Evolutionary conservation across 108 stramenopile species (phyloP), one percentile per base, ranked within the genome.

Genomic region (Cylindrotheca fusiformis): DNA sequence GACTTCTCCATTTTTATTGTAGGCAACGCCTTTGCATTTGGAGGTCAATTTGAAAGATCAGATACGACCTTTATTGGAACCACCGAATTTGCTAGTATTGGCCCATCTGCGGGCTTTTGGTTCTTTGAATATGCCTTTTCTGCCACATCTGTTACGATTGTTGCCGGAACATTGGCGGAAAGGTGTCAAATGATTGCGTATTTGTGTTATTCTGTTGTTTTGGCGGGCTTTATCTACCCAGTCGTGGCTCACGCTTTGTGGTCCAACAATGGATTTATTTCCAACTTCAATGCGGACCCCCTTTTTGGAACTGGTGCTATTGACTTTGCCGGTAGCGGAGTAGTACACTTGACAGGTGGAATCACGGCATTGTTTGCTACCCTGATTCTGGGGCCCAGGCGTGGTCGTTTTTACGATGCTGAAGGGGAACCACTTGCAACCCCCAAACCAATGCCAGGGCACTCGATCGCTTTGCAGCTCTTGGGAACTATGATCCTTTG

Each of bases 291-390:
- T 32, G 57, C 28, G 0, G 59, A 78, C 23, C 72, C 72, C 32
- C 74, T 81, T 6, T 44, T 71, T 20, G 79, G 62, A 23, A 58
- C 75, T 61, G 95, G 95, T 32, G 71, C 90, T 22, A 65, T 92
- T 57, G 97, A 98, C 67, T 98, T 96, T 77, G 91, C 96, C 3
- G 97, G 97, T 1, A 77, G 77, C 32, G 86, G 87, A 30, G 95
- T 95, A 1, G 97, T 98, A 5, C 97, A 98, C 73, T 52, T 92
- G 33, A 94, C 91, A 23, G 97, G 96, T 47, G 97, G 96, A 3
- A 55, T 77, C 24, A 86, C 86, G 17, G 94, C 95, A 10, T 59
- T 96, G 23, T 71, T 83, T 68, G 90, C 90, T 3, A 84, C 91
- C 8, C 52, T 75, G 29, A 74, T 98, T 36, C 63, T 96, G 29